phyloP scores from a whole-genome alignment of 345 rosid species.

The Linum lewisii region DNA sequence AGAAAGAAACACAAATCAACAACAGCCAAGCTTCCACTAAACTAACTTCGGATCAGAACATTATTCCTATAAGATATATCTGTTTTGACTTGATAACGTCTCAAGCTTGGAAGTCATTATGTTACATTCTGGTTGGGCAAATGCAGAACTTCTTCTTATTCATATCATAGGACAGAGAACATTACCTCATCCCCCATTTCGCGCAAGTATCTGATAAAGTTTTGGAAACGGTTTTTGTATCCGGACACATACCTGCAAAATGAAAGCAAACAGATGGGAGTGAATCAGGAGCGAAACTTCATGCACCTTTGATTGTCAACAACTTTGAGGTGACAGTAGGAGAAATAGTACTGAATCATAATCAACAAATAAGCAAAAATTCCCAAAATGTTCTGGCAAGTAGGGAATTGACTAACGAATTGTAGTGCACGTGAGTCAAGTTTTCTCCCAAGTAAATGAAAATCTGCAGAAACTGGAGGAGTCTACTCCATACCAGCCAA shows the following conservation, averaged over 20 bases:
- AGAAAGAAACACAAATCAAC: neutral
- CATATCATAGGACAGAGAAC: conserved; percentile 3
- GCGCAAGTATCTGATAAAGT: conserved; percentile 77
- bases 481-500: no score
- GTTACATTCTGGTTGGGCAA: neutral
- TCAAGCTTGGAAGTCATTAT: neutral
- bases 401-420: no score
- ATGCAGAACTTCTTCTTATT: neutral
- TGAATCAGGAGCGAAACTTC: conserved; percentile 1
- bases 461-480: no score
- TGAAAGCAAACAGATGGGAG: conserved; percentile 14
- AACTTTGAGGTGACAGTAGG: no score
- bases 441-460: no score
- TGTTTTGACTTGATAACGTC: neutral
- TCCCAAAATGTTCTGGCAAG: no score
- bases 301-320: no score
- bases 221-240: conserved; percentile 94
- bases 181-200: conserved; percentile 99
- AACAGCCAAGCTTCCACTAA: neutral
- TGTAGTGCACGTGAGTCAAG: no score
- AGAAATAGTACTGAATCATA: no score
- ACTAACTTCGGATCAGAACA: no score
- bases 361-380: no score
- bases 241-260: conserved; percentile 89
- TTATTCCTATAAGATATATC: no score